Conservation (phyloP, 2,329 filamentous ascomycete genomes). For the Colletotrichum costaricense region DNA sequence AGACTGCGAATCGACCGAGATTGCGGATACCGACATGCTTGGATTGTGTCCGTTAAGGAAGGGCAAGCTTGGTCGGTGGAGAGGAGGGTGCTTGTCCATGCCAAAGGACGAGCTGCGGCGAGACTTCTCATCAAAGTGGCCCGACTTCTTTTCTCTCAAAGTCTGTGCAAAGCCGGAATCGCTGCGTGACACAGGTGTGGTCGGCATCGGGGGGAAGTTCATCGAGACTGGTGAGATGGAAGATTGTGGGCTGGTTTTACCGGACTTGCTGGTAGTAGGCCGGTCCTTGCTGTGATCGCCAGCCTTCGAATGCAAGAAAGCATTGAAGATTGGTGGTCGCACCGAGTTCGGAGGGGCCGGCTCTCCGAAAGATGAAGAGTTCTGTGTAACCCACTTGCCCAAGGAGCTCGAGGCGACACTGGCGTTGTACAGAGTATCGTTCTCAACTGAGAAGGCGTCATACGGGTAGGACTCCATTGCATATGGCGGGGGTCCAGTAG, state of each 20-base stretch:
- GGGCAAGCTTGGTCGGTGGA: conserved; percentile 78
- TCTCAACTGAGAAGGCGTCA: conserved; percentile 90
- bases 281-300: conserved; percentile 75
- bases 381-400: conserved; percentile 88
- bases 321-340: conserved; percentile 85
- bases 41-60: conserved; percentile 75
- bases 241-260: conserved; percentile 69
- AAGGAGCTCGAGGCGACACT: conserved; percentile 77
- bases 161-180: conserved; percentile 93
- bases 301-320: conserved; percentile 81
- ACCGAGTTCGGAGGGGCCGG: conserved; percentile 62
- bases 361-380: conserved; percentile 87
- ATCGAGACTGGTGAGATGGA: conserved; percentile 82
- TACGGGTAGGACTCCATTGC: conserved; percentile 93
- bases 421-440: conserved; percentile 81
- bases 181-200: conserved; percentile 84
- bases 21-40: conserved; percentile 69
- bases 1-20: conserved; percentile 73
- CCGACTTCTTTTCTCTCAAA: conserved; percentile 92
- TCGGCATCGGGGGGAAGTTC: conserved; percentile 80
- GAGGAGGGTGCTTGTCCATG: conserved; percentile 75
- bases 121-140: conserved; percentile 86
- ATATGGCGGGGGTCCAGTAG: conserved; percentile 90
- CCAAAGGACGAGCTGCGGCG: conserved; percentile 94
- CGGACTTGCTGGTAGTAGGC: conserved; percentile 79